phyloP scores from a whole-genome alignment of 371 early-diverging fungal species.

The Cokeromyces recurvatus region DNA sequence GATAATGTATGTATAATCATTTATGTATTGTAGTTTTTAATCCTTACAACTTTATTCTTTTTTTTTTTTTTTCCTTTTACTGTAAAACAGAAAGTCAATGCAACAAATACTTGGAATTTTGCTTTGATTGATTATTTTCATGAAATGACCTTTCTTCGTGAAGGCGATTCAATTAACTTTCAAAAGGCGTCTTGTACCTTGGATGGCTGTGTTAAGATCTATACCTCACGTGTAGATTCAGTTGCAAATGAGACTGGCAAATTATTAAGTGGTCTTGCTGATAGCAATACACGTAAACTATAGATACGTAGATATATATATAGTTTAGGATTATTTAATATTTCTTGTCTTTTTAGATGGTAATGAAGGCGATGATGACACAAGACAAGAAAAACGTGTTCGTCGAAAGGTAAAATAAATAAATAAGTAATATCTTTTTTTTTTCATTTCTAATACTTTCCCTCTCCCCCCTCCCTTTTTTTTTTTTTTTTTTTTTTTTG shows the following conservation, averaged over 20 bases:
- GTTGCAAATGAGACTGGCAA: conserved; percentile 95
- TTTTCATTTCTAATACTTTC: not conserved
- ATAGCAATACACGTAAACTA: conserved; percentile 48
- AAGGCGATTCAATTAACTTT: conserved; percentile 98
- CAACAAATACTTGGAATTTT: conserved; percentile 96
- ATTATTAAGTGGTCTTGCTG: conserved; percentile 84
- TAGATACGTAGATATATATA: not conserved
- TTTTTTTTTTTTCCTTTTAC: no score
- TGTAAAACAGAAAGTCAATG: conserved; percentile 97
- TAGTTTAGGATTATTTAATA: not conserved
- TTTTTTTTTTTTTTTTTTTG: not conserved
- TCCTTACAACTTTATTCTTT: no score
- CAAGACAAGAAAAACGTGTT: conserved; percentile 43
- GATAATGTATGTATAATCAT: conserved; percentile 74
- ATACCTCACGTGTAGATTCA: conserved; percentile 98
- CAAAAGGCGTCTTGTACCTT: conserved; percentile 99
- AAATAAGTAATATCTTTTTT: not conserved
- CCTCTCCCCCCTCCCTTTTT: not conserved
- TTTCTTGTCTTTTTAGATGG: conserved; percentile 18
- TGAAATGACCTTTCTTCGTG: conserved; percentile 90
- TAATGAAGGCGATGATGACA: conserved; percentile 47
- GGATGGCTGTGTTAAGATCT: conserved; percentile 99
- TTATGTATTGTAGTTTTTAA: no score
- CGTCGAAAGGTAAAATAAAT: conserved; percentile 29
- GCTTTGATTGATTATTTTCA: conserved; percentile 98